Evolutionary conservation across 345 rosid genomes (phyloP).

Genomic region (Heritiera littoralis): DNA sequence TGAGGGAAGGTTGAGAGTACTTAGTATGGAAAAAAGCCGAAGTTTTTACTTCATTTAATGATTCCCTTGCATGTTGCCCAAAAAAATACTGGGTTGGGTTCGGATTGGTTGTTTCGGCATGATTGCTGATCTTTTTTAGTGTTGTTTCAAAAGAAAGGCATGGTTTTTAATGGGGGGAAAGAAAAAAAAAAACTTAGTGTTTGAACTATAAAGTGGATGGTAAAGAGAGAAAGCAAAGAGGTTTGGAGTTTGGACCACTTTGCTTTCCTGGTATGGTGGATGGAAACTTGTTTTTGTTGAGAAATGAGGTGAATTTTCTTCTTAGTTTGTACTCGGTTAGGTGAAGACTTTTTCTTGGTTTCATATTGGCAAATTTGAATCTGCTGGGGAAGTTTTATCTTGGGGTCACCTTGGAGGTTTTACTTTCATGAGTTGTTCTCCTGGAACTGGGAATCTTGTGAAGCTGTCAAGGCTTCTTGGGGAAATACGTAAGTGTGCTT

Average conservation of each 20-base stretch:
- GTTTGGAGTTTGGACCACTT: constrained; percentile 33
- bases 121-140: constrained; percentile 36
- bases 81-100: constrained; percentile 45
- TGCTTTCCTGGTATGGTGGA: constrained; percentile 25
- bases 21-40: constrained; percentile 37
- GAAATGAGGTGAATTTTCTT: constrained; percentile 15
- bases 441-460: constrained; percentile 42
- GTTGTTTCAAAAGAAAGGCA: constrained; percentile 21
- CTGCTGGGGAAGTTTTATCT: constrained; percentile 30
- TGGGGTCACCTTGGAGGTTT: constrained; percentile 19
- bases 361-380: constrained; percentile 18
- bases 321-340: constrained; percentile 25
- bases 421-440: constrained; percentile 46
- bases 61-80: constrained; percentile 47
- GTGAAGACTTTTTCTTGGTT: constrained; percentile 22
- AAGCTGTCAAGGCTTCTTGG: constrained; percentile 35
- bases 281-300: constrained; percentile 17
- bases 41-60: constrained; percentile 46
- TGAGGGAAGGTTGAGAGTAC: constrained; percentile 28
- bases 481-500: constrained; percentile 36
- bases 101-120: constrained; percentile 43
- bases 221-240: constrained; percentile 26
- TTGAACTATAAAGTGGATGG: constrained; percentile 27
- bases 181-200: constrained; percentile 28
- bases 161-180: constrained; percentile 28